Conservation (phyloP, 345 rosid genomes). For the Aquilaria sinensis region DNA sequence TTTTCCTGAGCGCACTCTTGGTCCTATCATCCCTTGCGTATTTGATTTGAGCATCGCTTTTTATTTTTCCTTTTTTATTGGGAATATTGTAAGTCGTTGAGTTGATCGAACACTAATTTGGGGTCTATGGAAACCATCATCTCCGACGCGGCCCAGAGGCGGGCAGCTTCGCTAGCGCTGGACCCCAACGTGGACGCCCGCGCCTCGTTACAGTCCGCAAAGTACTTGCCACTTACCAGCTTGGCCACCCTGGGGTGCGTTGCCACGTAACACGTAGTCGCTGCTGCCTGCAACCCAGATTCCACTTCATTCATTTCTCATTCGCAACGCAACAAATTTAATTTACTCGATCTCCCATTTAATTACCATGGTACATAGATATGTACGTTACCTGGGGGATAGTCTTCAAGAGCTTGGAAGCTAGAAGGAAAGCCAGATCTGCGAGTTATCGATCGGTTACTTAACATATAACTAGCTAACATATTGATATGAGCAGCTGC, state of each 20-base stretch:
- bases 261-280: slow-evolving; percentile 90
- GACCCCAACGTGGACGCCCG: slow-evolving; percentile 64
- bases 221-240: slow-evolving; percentile 62
- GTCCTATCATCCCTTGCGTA: not conserved
- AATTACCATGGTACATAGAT: not conserved
- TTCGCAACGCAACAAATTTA: not conserved
- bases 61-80: not conserved
- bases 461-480: not conserved
- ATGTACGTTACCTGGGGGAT: slow-evolving; percentile 63
- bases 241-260: slow-evolving; percentile 45
- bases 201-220: slow-evolving; percentile 87
- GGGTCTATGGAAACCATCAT: slow-evolving; percentile 60
- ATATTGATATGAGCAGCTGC: not conserved
- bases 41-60: not conserved
- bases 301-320: not conserved
- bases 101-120: slow-evolving; percentile 38
- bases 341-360: not conserved
- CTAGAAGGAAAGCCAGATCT: slow-evolving; percentile 78
- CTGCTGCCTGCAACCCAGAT: slow-evolving; percentile 57
- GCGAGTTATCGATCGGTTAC: slow-evolving; percentile 14
- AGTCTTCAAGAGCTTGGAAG: slow-evolving; percentile 81
- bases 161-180: slow-evolving; percentile 58
- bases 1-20: not conserved
- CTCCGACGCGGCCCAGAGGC: slow-evolving; percentile 83
- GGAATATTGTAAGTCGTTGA: slow-evolving; percentile 17